A percentile compares a stretch with the other conserved stretches of the same genome.
Conservation (phyloP, 768 basidiomycete genomes). For the Cystobasidium tubakii region DNA sequence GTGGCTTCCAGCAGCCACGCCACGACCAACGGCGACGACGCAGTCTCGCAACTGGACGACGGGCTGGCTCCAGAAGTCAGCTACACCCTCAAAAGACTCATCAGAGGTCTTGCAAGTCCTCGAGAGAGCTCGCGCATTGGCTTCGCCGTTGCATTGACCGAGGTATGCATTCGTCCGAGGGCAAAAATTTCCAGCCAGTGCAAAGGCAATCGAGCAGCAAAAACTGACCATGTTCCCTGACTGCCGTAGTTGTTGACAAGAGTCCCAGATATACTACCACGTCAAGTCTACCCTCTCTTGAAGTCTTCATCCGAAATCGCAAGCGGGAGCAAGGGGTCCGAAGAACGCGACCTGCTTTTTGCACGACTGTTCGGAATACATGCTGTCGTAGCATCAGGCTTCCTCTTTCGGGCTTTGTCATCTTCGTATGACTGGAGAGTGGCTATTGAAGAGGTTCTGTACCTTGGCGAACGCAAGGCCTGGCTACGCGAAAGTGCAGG, state of each 20-base stretch:
- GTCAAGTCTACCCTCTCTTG: constrained; percentile 62
- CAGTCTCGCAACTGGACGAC: background rate
- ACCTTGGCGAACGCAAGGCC: constrained; percentile 25
- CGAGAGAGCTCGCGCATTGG: constrained; percentile 88
- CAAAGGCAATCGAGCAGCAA: constrained; percentile 65
- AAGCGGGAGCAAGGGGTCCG: constrained; percentile 76
- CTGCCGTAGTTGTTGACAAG: constrained; percentile 63
- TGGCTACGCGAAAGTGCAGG: constrained; percentile 56
- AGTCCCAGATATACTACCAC: constrained; percentile 48
- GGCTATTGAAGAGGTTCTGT: constrained; percentile 23
- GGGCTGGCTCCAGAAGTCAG: constrained; percentile 60
- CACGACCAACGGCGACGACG: constrained; percentile 3
- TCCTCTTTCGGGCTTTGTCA: constrained; percentile 52
- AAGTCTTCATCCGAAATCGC: constrained; percentile 65
- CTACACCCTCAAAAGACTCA: constrained; percentile 79
- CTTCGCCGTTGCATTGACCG: constrained; percentile 91
- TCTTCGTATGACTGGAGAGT: constrained; percentile 28
- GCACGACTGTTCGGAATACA: constrained; percentile 85
- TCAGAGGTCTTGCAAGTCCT: constrained; percentile 82
- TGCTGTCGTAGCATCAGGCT: constrained; percentile 74
- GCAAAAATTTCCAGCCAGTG: constrained; percentile 12
- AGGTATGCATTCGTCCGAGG: constrained; percentile 57
- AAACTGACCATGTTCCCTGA: background rate
- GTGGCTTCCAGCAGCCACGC: background rate
- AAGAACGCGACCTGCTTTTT: constrained; percentile 86